Conservation (phyloP, 768 basidiomycete species). For the Lactarius pseudohatsudake region DNA sequence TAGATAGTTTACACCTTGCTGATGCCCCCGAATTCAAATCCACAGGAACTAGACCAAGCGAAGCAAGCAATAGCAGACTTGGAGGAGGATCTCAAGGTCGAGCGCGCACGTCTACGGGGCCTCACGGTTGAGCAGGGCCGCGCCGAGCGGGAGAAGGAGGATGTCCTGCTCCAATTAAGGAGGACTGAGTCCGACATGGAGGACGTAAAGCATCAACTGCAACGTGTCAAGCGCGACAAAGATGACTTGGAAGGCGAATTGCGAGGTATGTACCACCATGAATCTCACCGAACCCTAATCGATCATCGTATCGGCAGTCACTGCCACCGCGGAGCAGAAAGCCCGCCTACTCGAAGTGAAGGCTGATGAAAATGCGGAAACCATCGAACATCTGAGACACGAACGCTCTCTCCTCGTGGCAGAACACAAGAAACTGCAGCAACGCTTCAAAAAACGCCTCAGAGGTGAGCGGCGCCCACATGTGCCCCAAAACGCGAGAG, state of each 20-base stretch:
- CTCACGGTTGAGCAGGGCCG: constrained; percentile 63
- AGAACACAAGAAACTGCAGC: constrained; percentile 75
- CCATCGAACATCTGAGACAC: constrained; percentile 72
- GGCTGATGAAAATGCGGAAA: constrained; percentile 65
- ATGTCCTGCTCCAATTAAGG: constrained; percentile 60
- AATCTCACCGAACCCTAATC: constrained; percentile 2
- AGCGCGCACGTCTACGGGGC: constrained; percentile 62
- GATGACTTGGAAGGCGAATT: constrained; percentile 71
- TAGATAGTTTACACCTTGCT: constrained; percentile 4
- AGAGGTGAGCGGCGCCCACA: constrained; percentile 49
- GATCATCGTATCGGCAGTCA: constrained; percentile 42
- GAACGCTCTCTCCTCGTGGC: constrained; percentile 68
- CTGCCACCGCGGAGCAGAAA: constrained; percentile 69
- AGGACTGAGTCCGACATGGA: constrained; percentile 80
- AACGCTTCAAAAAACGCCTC: constrained; percentile 62
- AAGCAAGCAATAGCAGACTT: constrained; percentile 64
- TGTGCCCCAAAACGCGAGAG: not conserved
- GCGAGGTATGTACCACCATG: constrained; percentile 48
- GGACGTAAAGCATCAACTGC: constrained; percentile 67
- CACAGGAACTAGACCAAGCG: constrained; percentile 70
- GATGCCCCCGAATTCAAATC: constrained; percentile 15
- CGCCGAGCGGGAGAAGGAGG: constrained; percentile 63
- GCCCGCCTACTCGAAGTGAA: constrained; percentile 65
- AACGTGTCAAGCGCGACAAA: constrained; percentile 70
- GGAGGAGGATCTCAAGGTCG: constrained; percentile 67